Conservation (phyloP, 768 basidiomycete genomes). For the Auriscalpium orientale region DNA sequence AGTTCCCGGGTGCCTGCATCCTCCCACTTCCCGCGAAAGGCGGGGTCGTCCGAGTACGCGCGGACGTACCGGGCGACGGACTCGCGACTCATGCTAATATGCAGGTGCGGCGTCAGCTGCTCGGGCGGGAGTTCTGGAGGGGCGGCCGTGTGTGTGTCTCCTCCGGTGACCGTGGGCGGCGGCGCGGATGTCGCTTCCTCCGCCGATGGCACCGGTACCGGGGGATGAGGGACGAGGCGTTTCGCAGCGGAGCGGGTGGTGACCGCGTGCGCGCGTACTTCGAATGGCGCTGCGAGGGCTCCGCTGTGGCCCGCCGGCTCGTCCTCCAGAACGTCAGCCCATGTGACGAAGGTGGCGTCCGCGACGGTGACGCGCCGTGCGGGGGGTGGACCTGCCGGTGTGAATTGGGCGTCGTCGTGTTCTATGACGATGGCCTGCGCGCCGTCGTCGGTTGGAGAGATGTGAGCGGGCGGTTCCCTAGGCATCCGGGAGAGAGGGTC, state of each 20-base stretch:
- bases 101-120: not conserved
- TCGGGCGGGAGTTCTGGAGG: not conserved
- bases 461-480: constrained; percentile 14
- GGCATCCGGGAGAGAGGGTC: constrained; percentile 30
- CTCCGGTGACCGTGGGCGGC: too few species aligned
- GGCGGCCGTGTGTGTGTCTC: too few species aligned
- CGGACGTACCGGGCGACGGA: not conserved
- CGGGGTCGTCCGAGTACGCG: not conserved
- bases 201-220: too few species aligned
- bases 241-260: not conserved
- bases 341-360: not conserved
- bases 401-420: not conserved
- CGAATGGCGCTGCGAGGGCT: too few species aligned
- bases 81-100: not conserved
- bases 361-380: not conserved
- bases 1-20: not conserved
- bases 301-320: too few species aligned
- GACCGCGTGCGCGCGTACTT: not conserved
- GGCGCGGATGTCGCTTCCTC: too few species aligned
- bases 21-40: not conserved
- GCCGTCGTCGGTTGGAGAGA: not conserved
- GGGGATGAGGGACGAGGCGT: too few species aligned
- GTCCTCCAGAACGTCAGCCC: not conserved
- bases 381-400: not conserved
- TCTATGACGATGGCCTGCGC: not conserved